Conservation (phyloP, 2,329 filamentous ascomycete species). For the Didymella segeticola region DNA sequence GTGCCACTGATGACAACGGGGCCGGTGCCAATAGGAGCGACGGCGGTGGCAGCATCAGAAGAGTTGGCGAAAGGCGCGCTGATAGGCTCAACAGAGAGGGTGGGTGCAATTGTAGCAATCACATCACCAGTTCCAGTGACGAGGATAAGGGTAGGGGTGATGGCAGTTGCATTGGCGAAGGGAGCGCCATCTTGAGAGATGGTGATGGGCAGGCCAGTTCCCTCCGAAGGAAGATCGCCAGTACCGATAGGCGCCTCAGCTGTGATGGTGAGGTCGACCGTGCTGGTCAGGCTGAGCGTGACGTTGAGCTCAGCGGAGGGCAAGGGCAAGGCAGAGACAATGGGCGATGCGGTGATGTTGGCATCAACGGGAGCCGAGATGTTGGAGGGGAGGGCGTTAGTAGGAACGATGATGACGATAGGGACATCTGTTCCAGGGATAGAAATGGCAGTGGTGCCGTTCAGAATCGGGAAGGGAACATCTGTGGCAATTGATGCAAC, state of each 20-base stretch:
- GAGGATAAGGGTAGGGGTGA: constrained; percentile 12
- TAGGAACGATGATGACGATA: not conserved
- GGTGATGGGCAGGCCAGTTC: constrained; percentile 14
- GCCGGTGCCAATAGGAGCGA: constrained; percentile 8
- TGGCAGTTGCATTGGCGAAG: constrained; percentile 16
- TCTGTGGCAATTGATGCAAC: constrained; percentile 5
- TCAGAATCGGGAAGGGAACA: constrained; percentile 4
- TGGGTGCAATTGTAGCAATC: constrained; percentile 3
- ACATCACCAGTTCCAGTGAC: constrained; percentile 13
- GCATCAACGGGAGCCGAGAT: constrained; percentile 1
- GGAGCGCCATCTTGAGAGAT: not conserved
- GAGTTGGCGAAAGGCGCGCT: constrained; percentile 1
- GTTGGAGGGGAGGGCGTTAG: not conserved
- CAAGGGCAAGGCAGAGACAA: no score
- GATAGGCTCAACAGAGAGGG: constrained; percentile 3
- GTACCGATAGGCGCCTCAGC: constrained; percentile 9
- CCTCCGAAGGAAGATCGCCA: constrained; percentile 3
- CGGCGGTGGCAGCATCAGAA: constrained; percentile 2
- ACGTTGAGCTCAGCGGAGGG: constrained; percentile 1
- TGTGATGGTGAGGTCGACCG: constrained; percentile 11
- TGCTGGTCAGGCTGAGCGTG: constrained; percentile 11
- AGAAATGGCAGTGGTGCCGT: constrained; percentile 3
- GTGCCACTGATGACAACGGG: constrained; percentile 5
- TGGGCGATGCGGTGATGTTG: constrained; percentile 2
- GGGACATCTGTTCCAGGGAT: constrained; percentile 2